Evolutionary conservation across 1,139 yeast genomes (phyloP), one percentile per base, ranked within the genome.

Genomic region (Yamadazyma blattariae): DNA sequence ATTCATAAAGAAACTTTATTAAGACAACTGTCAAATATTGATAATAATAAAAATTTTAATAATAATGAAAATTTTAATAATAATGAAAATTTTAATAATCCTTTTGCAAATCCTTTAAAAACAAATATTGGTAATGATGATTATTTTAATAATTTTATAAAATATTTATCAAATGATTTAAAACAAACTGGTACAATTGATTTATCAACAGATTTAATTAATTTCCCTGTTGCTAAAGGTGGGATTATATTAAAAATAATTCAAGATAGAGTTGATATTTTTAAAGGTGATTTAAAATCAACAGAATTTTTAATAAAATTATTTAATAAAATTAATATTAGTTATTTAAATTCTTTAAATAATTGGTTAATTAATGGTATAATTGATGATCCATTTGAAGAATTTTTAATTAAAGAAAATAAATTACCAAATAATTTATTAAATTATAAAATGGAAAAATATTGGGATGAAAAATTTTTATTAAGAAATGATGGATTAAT

Each of bases 381-480:
- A 4, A 69, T 92, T 8, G 73, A 76, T 42, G 98, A 94, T 50
- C 89, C 88, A 0, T 79, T 78, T 50, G 80, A 82, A 30, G 99
- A 94, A 56, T 94, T 94, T 53, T 61, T 90, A 54, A 77, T 92
- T 10, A 72, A 79, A 38, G 59, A 66, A 39, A 68, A 67, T 39
- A 55, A 49, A 37, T 61, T 57, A 7, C 67, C 71, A 1, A 42
- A 51, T 10, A 64, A 63, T 17, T 48, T 71, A 7, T 71, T 73
- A 42, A 67, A 69, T 33, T 56, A 73, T 14, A 74, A 75, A 44
- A 71, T 79, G 40, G 96, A 89, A 46, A 80, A 82, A 40, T 82
- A 84, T 50, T 92, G 97, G 97, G 86, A 85, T 37, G 87, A 87
- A 41, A 77, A 88, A 38, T 92, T 77, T 54, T 75, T 87, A 9